Evolutionary conservation across 176 grass and related monocot genomes (phyloP).

Genomic region (Oryza meridionalis): DNA sequence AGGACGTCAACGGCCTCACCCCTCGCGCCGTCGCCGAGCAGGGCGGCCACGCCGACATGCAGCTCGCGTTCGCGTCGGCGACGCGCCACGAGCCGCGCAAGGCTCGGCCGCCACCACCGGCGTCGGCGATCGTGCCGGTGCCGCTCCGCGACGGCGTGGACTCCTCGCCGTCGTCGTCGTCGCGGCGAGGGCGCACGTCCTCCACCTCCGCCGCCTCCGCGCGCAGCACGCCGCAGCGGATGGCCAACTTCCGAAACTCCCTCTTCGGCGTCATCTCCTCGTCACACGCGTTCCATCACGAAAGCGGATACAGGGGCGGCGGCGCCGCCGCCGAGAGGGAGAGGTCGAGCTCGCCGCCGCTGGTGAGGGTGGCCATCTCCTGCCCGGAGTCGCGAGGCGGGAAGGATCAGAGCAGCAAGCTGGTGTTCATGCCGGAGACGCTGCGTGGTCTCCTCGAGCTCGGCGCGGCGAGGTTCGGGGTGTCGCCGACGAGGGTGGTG

Average conservation of each 20-base stretch:
- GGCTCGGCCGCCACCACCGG: neutral
- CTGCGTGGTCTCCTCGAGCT: slow-evolving; percentile 60
- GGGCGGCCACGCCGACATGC: slow-evolving; percentile 51
- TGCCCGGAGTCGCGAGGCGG: slow-evolving; percentile 48
- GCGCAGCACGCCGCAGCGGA: slow-evolving; percentile 22
- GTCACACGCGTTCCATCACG: slow-evolving; percentile 9
- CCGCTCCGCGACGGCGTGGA: slow-evolving; percentile 21
- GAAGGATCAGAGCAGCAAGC: slow-evolving; percentile 26
- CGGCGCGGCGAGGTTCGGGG: slow-evolving; percentile 51
- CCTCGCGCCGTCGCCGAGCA: slow-evolving; percentile 48
- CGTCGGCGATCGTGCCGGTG: neutral
- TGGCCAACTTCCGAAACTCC: slow-evolving; percentile 70
- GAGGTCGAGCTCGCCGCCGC: neutral
- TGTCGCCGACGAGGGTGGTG: slow-evolving; percentile 47
- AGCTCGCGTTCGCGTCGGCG: slow-evolving; percentile 34
- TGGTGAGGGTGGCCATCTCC: slow-evolving; percentile 51
- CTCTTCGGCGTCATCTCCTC: slow-evolving; percentile 70
- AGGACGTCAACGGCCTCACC: slow-evolving; percentile 43
- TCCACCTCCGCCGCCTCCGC: neutral
- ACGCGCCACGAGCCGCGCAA: neutral
- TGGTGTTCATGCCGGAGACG: slow-evolving; percentile 70
- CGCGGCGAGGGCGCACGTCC: neutral
- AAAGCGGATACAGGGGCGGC: neutral
- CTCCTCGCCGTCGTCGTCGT: neutral
- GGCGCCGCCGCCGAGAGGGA: neutral